A percentile compares a stretch with the other conserved stretches of the same genome.
Conservation (phyloP, 2,329 filamentous ascomycete genomes). For the Aspergillus proliferans region DNA sequence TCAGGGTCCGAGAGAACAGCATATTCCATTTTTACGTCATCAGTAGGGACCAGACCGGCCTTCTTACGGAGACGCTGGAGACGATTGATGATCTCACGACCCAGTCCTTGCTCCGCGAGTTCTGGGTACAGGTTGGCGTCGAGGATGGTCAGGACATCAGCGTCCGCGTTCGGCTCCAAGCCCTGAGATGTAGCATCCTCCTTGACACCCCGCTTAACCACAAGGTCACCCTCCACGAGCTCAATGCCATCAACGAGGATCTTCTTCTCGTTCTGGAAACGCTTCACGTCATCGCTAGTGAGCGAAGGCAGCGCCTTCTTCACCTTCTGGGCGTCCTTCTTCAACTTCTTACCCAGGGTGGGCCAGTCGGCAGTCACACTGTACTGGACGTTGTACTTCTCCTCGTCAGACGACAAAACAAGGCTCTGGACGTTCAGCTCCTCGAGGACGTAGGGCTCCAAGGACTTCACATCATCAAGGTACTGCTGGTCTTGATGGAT, state of each 20-base stretch:
- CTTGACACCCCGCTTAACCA: conserved; percentile 72
- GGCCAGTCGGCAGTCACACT: conserved; percentile 89
- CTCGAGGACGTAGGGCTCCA: conserved; percentile 83
- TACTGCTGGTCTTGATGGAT: conserved; percentile 79
- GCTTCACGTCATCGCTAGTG: conserved; percentile 72
- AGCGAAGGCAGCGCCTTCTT: conserved; percentile 81
- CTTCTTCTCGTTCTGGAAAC: conserved; percentile 65
- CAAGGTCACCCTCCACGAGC: conserved; percentile 74
- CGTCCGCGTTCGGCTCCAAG: conserved; percentile 80
- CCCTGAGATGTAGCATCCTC: conserved; percentile 64
- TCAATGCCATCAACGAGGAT: conserved; percentile 81
- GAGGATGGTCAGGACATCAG: conserved; percentile 86
- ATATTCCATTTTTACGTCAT: conserved; percentile 96
- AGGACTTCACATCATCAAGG: conserved; percentile 75
- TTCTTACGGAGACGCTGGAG: conserved; percentile 92
- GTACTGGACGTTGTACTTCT: conserved; percentile 86
- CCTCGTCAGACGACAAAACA: conserved; percentile 77
- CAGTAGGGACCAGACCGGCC: conserved; percentile 80
- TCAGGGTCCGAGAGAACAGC: conserved; percentile 72
- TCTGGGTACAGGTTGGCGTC: conserved; percentile 77
- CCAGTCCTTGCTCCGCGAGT: conserved; percentile 79
- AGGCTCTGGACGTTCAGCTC: conserved; percentile 88
- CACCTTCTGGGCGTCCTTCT: conserved; percentile 86
- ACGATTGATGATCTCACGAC: conserved; percentile 85
- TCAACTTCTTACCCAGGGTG: conserved; percentile 89